These are phyloP conservation scores for Saccharomyces pastorianus DNA, from an alignment of 1,139 yeast species.

Conservation along the genomic window DNA sequence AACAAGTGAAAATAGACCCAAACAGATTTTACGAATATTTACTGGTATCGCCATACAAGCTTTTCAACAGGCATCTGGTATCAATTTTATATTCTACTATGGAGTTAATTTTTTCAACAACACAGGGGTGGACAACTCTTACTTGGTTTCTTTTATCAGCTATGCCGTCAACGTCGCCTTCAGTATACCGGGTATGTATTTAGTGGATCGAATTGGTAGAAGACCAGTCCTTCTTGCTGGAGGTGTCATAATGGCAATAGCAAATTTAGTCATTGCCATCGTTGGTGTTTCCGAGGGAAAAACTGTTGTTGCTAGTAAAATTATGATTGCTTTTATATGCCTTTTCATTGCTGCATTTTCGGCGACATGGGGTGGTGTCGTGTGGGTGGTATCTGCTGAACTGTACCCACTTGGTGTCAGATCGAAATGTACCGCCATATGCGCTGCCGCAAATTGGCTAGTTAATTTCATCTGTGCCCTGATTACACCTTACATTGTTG, in stretches of 20 bases:
- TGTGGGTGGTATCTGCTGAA: constrained; percentile 72
- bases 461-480: constrained; percentile 72
- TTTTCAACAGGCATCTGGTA: constrained; percentile 71
- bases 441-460: constrained; percentile 73
- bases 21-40: constrained; percentile 54
- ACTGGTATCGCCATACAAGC: constrained; percentile 70
- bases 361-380: constrained; percentile 83
- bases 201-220: constrained; percentile 64
- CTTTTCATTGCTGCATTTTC: constrained; percentile 75
- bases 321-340: constrained; percentile 72
- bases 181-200: constrained; percentile 63
- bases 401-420: constrained; percentile 71
- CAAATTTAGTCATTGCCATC: constrained; percentile 58
- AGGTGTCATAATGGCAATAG: constrained; percentile 54
- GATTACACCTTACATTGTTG: constrained; percentile 61
- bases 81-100: constrained; percentile 70
- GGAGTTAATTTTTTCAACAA: constrained; percentile 66
- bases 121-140: constrained; percentile 53
- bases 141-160: constrained; percentile 60
- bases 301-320: constrained; percentile 49
- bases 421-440: constrained; percentile 71
- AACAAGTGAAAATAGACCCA: constrained; percentile 57
- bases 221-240: constrained; percentile 53
- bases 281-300: constrained; percentile 47
- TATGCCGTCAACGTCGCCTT: constrained; percentile 65